These are phyloP conservation scores for Neotropicomus parvogracilis DNA, from an alignment of 1,284 basidiomycete genomes.

Conservation along the genomic window DNA sequence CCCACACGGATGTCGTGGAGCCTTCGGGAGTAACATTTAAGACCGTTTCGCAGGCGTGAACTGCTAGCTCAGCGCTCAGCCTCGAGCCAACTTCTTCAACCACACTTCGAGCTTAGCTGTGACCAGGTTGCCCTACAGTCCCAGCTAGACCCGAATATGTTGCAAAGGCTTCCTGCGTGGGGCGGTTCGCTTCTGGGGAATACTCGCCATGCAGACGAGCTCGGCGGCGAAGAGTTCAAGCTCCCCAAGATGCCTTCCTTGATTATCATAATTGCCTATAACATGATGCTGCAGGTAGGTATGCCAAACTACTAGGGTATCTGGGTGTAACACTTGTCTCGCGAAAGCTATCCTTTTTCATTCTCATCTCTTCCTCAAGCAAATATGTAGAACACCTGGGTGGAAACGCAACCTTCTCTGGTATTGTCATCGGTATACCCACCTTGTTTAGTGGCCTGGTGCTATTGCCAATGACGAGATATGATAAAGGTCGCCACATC, in stretches of 20 bases:
- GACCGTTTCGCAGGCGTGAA: too few species aligned
- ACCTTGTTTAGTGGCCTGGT: conserved; percentile 38
- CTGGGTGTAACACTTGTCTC: background rate
- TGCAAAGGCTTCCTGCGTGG: conserved; percentile 2
- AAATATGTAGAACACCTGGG: conserved; percentile 61
- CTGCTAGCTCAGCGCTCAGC: too few species aligned
- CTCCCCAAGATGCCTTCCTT: conserved; percentile 45
- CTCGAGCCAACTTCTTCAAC: too few species aligned
- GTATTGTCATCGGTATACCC: conserved; percentile 64
- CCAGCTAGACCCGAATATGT: conserved; percentile 2
- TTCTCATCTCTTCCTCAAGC: conserved; percentile 63
- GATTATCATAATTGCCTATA: conserved; percentile 42
- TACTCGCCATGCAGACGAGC: background rate
- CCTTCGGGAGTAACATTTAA: too few species aligned
- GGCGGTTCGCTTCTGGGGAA: background rate
- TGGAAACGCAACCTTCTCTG: conserved; percentile 63
- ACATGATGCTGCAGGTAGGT: conserved; percentile 43
- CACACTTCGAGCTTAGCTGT: too few species aligned
- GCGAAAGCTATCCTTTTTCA: conserved; percentile 59
- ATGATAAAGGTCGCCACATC: conserved; percentile 47
- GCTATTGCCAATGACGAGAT: conserved; percentile 54
- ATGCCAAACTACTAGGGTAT: background rate
- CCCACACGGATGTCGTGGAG: too few species aligned
- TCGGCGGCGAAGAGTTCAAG: conserved; percentile 40
- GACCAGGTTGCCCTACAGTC: background rate